Conservation (phyloP, 1,284 basidiomycete genomes). For the Rhizoctonia solani region DNA sequence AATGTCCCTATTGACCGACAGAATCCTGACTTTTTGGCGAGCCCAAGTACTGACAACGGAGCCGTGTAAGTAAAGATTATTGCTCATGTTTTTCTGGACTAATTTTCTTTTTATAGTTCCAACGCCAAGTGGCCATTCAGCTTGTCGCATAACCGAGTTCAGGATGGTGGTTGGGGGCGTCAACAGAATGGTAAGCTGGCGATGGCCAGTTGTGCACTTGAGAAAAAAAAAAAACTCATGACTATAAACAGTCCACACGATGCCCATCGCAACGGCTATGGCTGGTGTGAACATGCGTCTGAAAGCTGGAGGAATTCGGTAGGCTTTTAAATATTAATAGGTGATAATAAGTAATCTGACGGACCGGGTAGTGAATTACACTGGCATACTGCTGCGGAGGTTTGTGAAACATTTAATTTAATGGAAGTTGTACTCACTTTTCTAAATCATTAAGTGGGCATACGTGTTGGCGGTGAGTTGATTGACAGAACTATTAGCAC, state of each 20-base stretch:
- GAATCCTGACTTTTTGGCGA: slow-evolving; percentile 35
- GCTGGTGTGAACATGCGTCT: slow-evolving; percentile 73
- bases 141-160: slow-evolving; percentile 68
- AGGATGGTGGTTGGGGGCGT: slow-evolving; percentile 73
- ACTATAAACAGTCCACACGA: slow-evolving; percentile 46
- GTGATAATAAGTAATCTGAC: background rate
- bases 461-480: slow-evolving; percentile 58
- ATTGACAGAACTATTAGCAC: background rate
- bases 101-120: slow-evolving; percentile 48
- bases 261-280: slow-evolving; percentile 66
- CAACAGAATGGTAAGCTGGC: slow-evolving; percentile 60
- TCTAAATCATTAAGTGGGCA: slow-evolving; percentile 57
- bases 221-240: too few relatives aligned
- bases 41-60: slow-evolving; percentile 43
- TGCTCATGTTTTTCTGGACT: too few relatives aligned
- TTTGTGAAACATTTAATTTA: background rate
- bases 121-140: slow-evolving; percentile 76
- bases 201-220: slow-evolving; percentile 5
- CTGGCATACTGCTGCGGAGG: slow-evolving; percentile 41
- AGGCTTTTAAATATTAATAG: slow-evolving; percentile 37
- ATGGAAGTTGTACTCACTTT: background rate
- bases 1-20: slow-evolving; percentile 37
- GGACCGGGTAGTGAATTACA: slow-evolving; percentile 31
- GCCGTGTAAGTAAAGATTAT: slow-evolving; percentile 38
- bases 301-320: slow-evolving; percentile 66